Percentiles rank a stretch among this genome's conserved stretches.
These are phyloP conservation scores for Spinacia oleracea DNA, from an alignment of 179 eudicot genomes.

Conservation along the genomic window DNA sequence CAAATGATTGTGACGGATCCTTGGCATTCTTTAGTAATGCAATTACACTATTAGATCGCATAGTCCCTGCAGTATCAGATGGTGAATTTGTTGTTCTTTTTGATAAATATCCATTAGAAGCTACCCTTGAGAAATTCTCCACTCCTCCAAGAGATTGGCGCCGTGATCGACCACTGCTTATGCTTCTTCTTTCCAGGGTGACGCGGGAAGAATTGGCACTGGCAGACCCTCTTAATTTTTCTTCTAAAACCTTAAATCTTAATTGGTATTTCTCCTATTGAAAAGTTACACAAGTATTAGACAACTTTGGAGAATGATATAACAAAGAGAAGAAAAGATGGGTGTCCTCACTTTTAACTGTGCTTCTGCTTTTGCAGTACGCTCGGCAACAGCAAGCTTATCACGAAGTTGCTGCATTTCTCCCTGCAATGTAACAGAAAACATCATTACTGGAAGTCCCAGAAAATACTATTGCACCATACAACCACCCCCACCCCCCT, in stretches of 20 bases:
- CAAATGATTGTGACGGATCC: conserved; percentile 43
- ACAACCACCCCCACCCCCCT: too few species aligned
- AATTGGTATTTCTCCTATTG: conserved; percentile 71
- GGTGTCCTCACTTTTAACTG: conserved; percentile 65
- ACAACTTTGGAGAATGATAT: background rate
- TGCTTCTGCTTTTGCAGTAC: conserved; percentile 89
- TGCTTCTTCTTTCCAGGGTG: conserved; percentile 46
- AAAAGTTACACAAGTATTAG: conserved; percentile 14
- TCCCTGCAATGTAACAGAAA: conserved; percentile 40
- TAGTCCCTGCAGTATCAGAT: conserved; percentile 34
- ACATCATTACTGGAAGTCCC: too few species aligned
- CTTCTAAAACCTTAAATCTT: conserved; percentile 87
- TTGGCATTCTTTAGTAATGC: conserved; percentile 44
- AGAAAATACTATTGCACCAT: too few species aligned
- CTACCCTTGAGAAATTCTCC: conserved; percentile 48
- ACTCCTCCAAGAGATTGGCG: conserved; percentile 75
- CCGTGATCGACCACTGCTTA: conserved; percentile 55
- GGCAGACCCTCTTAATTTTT: conserved; percentile 52
- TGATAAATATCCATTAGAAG: conserved; percentile 51
- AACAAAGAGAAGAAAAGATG: background rate
- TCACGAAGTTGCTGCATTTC: conserved; percentile 94
- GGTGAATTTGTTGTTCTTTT: conserved; percentile 45
- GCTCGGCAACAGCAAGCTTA: conserved; percentile 73
- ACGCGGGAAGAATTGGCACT: conserved; percentile 38
- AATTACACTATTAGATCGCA: conserved; percentile 32